Base-by-base conservation (phyloP, 768 basidiomycete species). In the Inosperma sp. region DNA sequence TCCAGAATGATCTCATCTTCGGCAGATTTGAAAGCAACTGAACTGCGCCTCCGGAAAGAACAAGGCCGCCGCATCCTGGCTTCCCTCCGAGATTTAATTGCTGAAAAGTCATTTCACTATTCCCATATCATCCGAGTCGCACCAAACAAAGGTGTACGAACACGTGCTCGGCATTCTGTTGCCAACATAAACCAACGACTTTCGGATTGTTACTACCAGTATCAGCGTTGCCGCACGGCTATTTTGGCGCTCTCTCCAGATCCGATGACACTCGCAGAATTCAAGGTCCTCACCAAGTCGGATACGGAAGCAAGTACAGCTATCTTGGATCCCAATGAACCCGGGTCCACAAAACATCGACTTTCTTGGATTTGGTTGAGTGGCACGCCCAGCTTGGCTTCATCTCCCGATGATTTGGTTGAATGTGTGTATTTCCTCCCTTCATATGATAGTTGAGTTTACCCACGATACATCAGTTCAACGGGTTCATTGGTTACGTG, bases 401-500 rank as follows among this genome's bases (percentile, higher is more conserved):
- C 19, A 26, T 14, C 13, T 23, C 16, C 10, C 14, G 13, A 3
- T 4, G 23, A 27, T 27, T 9, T n/a, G n/a, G n/a, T n/a, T n/a
- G n/a, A n/a, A n/a, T n/a, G n/a, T n/a, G n/a, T n/a, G n/a, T n/a
- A n/a, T n/a, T n/a, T n/a, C n/a, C n/a, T n/a, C n/a, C n/a, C n/a
- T n/a, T n/a, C n/a, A n/a, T 27, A 23, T 9, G 23, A 23, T 10
- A 30, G 14, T 7, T 16, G 14, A 27, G 26, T 17, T 16, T 45
- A 14, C 6, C n/a, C n/a, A n/a, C n/a, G n/a, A n/a, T 45, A 14
- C 2, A n/a, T 5, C 26, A 40, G 48, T 49, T 30, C 17, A 22
- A 9, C 34, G 36, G 3, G 36, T 49, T 7, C 34, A 49, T 49
- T 49, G 48, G 48, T 7, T 49, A 17, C 35, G 22, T 5, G 48